A percentile compares a stretch with the other conserved stretches of the same genome.
phyloP scores from a whole-genome alignment of 108 stramenopile species.

The Nitzschia inconspicua region DNA sequence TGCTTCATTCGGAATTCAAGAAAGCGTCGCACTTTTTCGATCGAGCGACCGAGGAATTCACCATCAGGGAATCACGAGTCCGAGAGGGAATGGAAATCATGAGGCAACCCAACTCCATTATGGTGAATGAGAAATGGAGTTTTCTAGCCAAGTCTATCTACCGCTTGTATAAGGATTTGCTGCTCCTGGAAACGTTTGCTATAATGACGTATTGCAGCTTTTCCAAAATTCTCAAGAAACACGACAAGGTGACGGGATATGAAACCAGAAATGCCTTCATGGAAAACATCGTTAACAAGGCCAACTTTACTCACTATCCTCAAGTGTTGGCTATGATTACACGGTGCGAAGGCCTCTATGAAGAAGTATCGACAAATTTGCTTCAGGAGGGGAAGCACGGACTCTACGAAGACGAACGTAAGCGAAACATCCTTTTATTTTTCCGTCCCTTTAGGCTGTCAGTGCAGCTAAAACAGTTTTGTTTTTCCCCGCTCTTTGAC shows the following conservation, averaged over 20 bases:
- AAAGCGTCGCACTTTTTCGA: conserved; percentile 91
- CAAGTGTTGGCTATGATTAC: conserved; percentile 67
- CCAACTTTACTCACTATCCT: conserved; percentile 81
- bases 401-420: conserved; percentile 79
- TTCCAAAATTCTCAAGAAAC: conserved; percentile 98
- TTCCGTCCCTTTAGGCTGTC: neutral
- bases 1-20: conserved; percentile 82
- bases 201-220: conserved; percentile 98
- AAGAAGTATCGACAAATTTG: conserved; percentile 66
- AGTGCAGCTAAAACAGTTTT: neutral
- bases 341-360: conserved; percentile 59
- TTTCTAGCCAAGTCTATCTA: conserved; percentile 88
- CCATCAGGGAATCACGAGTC: conserved; percentile 84
- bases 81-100: conserved; percentile 79
- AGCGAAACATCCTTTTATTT: neutral
- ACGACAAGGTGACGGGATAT: conserved; percentile 95
- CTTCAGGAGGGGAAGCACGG: conserved; percentile 68
- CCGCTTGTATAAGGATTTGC: conserved; percentile 88
- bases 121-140: conserved; percentile 79
- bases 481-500: neutral
- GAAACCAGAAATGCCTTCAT: conserved; percentile 79
- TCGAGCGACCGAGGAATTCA: conserved; percentile 66
- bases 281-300: conserved; percentile 82
- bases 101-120: conserved; percentile 71
- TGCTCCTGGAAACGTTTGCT: conserved; percentile 95